A percentile compares a stretch with the other conserved stretches of the same genome.
These are phyloP conservation scores for Artomyces pyxidatus DNA, from an alignment of 768 basidiomycete genomes.

Conservation along the genomic window DNA sequence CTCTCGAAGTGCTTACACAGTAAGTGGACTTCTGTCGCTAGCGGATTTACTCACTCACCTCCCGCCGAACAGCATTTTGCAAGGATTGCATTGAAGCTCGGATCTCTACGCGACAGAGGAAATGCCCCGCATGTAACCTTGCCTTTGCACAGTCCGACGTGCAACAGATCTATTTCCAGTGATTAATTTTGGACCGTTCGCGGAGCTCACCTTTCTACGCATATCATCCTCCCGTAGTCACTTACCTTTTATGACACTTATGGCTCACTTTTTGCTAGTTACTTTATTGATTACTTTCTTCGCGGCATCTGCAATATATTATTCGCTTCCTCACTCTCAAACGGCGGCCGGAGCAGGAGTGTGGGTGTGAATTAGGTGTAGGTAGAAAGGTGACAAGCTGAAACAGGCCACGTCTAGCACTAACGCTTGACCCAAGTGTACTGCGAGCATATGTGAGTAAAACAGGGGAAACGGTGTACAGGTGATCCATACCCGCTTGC, in stretches of 20 bases:
- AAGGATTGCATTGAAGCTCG: conserved; percentile 81
- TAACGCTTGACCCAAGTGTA: conserved; percentile 97
- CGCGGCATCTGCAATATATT: not conserved
- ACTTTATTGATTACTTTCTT: not conserved
- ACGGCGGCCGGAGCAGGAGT: no score
- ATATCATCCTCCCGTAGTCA: not conserved
- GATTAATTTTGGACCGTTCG: conserved; percentile 8
- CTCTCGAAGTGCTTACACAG: conserved; percentile 91
- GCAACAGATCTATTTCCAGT: conserved; percentile 55
- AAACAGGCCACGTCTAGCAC: not conserved
- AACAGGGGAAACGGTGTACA: conserved; percentile 3
- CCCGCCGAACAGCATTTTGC: conserved; percentile 60
- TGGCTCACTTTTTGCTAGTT: no score
- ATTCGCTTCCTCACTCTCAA: not conserved
- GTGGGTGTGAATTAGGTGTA: not conserved
- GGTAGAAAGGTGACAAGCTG: not conserved
- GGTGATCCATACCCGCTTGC: conserved; percentile 69
- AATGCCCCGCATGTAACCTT: conserved; percentile 85
- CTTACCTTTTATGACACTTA: not conserved
- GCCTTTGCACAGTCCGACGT: conserved; percentile 82
- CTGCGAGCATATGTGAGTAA: conserved; percentile 30
- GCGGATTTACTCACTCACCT: not conserved
- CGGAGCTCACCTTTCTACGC: not conserved
- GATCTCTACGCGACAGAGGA: conserved; percentile 81
- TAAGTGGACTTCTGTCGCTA: conserved; percentile 34